Conservation (phyloP, 441 rosid species). For the Mallotus japonicus region DNA sequence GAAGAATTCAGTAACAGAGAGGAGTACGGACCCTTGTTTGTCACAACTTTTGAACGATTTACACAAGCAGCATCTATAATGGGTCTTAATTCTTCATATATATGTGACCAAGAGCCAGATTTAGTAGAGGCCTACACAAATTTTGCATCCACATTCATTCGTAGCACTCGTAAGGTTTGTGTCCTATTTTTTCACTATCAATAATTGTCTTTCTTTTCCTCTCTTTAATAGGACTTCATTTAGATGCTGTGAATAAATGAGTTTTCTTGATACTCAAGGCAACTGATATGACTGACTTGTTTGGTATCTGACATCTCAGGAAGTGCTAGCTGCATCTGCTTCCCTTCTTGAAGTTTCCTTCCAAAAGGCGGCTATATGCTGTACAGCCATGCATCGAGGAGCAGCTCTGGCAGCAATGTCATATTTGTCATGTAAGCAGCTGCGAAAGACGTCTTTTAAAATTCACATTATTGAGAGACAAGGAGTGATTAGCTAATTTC, state of each 20-base stretch:
- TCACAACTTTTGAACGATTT: conserved; percentile 82
- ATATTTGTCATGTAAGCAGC: conserved; percentile 72
- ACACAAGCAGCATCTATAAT: conserved; percentile 77
- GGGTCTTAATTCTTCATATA: conserved; percentile 87
- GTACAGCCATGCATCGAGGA: conserved; percentile 98
- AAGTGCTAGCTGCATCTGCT: conserved; percentile 74
- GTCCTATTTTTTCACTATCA: conserved; percentile 9
- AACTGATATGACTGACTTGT: conserved; percentile 23
- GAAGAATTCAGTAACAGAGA: conserved; percentile 94
- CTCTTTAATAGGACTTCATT: conserved; percentile 4
- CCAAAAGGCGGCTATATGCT: conserved; percentile 96
- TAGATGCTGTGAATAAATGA: conserved; percentile 6
- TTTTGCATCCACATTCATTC: conserved; percentile 78
- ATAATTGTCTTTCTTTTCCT: conserved; percentile 7
- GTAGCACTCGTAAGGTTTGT: conserved; percentile 77
- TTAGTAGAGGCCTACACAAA: conserved; percentile 93
- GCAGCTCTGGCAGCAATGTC: conserved; percentile 98
- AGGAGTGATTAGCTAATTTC: not conserved
- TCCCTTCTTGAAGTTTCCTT: conserved; percentile 83
- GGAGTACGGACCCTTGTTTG: conserved; percentile 75
- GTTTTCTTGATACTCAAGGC: conserved; percentile 11
- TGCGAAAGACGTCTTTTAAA: not conserved
- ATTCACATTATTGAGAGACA: not conserved
- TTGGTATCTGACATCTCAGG: conserved; percentile 46
- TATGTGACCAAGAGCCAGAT: conserved; percentile 99